Evolutionary conservation across 2,329 filamentous ascomycete genomes (phyloP).

Genomic region (Botrytis pseudocinerea): DNA sequence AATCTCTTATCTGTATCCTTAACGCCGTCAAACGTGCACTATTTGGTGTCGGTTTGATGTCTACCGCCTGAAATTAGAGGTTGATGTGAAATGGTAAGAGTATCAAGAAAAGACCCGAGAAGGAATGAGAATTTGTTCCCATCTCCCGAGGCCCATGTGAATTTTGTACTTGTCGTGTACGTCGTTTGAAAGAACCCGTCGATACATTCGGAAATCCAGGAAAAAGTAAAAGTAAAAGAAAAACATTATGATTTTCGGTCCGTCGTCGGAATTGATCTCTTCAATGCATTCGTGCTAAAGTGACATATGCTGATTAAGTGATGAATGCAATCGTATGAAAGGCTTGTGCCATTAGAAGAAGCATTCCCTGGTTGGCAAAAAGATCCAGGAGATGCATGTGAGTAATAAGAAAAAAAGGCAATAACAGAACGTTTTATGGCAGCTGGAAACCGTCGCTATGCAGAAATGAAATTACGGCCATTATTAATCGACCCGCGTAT

Average conservation of each 20-base stretch:
- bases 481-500: constrained; percentile 11
- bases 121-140: neutral
- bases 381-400: constrained; percentile 14
- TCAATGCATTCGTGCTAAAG: constrained; percentile 2
- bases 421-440: constrained; percentile 19
- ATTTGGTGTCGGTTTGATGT: constrained; percentile 6
- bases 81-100: neutral
- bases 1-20: constrained; percentile 13
- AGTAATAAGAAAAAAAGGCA: constrained; percentile 12
- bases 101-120: neutral
- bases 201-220: neutral
- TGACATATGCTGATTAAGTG: constrained; percentile 16
- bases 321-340: constrained; percentile 16
- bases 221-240: constrained; percentile 16
- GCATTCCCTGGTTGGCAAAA: constrained; percentile 6
- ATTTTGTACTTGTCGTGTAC: constrained; percentile 2
- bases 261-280: constrained; percentile 16
- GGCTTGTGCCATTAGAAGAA: constrained; percentile 19
- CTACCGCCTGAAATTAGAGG: constrained; percentile 10
- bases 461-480: constrained; percentile 22
- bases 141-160: neutral
- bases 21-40: constrained; percentile 14
- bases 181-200: neutral
- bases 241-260: constrained; percentile 20
- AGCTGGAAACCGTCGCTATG: constrained; percentile 24